Base-by-base conservation (phyloP, 192 early-diverging fungal species). In the Entrophospora sp. region DNA sequence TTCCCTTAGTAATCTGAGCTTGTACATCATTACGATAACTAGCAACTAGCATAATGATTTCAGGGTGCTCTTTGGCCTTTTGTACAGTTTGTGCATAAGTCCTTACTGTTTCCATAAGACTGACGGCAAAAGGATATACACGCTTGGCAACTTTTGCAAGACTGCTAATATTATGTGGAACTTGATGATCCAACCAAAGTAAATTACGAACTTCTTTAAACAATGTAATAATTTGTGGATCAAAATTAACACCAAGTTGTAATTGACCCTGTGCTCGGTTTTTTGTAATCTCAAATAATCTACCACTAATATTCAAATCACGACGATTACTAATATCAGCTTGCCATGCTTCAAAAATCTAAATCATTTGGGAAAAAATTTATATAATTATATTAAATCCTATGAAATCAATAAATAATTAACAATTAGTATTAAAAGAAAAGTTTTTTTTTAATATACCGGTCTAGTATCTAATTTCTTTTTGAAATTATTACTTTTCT, bases 151-250 rank as follows among this genome's bases (percentile, higher is more conserved):
- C 95, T 71, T 94, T 95, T 27, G 94, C 93, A 53, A 93, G 82
- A 75, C 87, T 93, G 31, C 86, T 80, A 66, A 99, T 84, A 37
- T 88, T 86, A 55, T 92, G 89, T 22, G 95, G 95, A 0, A 99
- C 91, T 66, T 85, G 88, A 77, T 91, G 98, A 32, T 92, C 89
- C 14, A 98, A 80, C 93, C 92, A 97, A 18, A 93, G 66, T 69
- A 99, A 77, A 72, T 98, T 92, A 35, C 95, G 85, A 31, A 99
- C 95, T 75, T 99, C 97, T 77, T 99, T 99, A 80, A 98, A 99
- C 52, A 99, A 76, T 0, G 93, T 90, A 61, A 99, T 93, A 63
- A 93, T 85, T 71, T 95, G 91, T 1, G 83, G 76, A 67, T 99
- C 96, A 75, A 98, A 99, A 69, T 93, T 95, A 63, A 99, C 84